A percentile compares a stretch with the other conserved stretches of the same genome.
Evolutionary conservation across 2,329 filamentous ascomycete species (phyloP).

Genomic region (Sclerotinia minor): DNA sequence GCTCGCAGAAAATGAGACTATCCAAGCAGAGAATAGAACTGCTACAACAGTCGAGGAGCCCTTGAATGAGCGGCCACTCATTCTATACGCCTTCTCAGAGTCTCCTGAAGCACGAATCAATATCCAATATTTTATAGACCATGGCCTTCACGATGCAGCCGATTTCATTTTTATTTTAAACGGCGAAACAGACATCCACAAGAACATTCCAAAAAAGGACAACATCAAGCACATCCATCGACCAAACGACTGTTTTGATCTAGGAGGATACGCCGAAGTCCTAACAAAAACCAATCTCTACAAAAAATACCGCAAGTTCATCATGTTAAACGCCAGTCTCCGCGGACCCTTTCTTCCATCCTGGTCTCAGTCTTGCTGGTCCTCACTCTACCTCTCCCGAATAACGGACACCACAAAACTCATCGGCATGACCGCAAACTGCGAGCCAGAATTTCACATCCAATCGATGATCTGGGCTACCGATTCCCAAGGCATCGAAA

Average conservation of each 20-base stretch:
- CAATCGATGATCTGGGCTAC: slow-evolving; percentile 41
- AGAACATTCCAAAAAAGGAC: slow-evolving; percentile 29
- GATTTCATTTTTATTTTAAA: slow-evolving; percentile 41
- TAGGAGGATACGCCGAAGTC: slow-evolving; percentile 38
- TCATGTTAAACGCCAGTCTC: slow-evolving; percentile 39
- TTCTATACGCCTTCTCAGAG: slow-evolving; percentile 40
- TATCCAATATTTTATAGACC: slow-evolving; percentile 38
- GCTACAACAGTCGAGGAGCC: background rate
- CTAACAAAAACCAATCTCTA: slow-evolving; percentile 34
- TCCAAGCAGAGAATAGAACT: background rate
- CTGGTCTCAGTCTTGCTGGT: slow-evolving; percentile 38
- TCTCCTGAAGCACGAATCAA: slow-evolving; percentile 34
- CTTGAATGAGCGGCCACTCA: slow-evolving; percentile 31
- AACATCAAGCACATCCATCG: slow-evolving; percentile 36
- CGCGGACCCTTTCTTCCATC: slow-evolving; percentile 39
- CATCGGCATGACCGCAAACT: slow-evolving; percentile 40
- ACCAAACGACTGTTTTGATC: slow-evolving; percentile 38
- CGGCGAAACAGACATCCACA: slow-evolving; percentile 31
- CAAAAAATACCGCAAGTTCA: slow-evolving; percentile 37
- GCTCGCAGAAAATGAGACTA: background rate
- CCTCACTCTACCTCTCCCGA: slow-evolving; percentile 34
- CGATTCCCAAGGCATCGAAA: slow-evolving; percentile 34
- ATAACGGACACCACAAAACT: slow-evolving; percentile 37
- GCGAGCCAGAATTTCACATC: slow-evolving; percentile 35
- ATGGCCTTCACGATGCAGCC: slow-evolving; percentile 37